These are phyloP conservation scores for Globisporangium acanthophoron DNA, from an alignment of 352 stramenopile genomes.

Conservation along the genomic window DNA sequence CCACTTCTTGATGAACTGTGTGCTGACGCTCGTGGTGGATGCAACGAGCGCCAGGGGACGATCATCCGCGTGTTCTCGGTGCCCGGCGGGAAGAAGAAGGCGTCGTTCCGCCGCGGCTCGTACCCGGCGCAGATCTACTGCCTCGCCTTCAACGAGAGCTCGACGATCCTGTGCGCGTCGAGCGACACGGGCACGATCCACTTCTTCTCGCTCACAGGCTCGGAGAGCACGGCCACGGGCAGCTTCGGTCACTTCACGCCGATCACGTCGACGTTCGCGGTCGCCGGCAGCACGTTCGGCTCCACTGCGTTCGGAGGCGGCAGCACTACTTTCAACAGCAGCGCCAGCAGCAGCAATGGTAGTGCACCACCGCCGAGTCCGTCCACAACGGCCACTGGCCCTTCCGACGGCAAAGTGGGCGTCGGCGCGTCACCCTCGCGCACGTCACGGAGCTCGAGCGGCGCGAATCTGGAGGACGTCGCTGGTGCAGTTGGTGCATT, in stretches of 20 bases:
- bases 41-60: conserved; percentile 73
- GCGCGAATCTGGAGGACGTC: conserved; percentile 60
- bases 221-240: conserved; percentile 64
- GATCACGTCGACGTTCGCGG: conserved; percentile 67
- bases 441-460: conserved; percentile 27
- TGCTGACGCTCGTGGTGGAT: too few species aligned
- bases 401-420: not conserved
- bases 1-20: too few species aligned
- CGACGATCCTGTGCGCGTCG: conserved; percentile 92
- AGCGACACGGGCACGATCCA: conserved; percentile 97
- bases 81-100: conserved; percentile 82
- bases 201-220: conserved; percentile 89
- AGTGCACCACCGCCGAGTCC: conserved; percentile 4
- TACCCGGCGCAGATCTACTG: conserved; percentile 95
- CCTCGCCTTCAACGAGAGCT: conserved; percentile 93
- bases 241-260: conserved; percentile 78
- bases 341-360: conserved; percentile 5
- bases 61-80: conserved; percentile 97
- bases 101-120: conserved; percentile 94
- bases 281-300: conserved; percentile 52
- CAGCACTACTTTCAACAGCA: conserved; percentile 3
- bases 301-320: conserved; percentile 37
- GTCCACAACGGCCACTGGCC: not conserved
- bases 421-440: conserved; percentile 11
- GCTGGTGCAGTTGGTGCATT: conserved; percentile 66